Percentiles rank a stretch among this genome's conserved stretches.
phyloP scores from a whole-genome alignment of 2,329 filamentous ascomycete species.

The Diaporthe humulicola region DNA sequence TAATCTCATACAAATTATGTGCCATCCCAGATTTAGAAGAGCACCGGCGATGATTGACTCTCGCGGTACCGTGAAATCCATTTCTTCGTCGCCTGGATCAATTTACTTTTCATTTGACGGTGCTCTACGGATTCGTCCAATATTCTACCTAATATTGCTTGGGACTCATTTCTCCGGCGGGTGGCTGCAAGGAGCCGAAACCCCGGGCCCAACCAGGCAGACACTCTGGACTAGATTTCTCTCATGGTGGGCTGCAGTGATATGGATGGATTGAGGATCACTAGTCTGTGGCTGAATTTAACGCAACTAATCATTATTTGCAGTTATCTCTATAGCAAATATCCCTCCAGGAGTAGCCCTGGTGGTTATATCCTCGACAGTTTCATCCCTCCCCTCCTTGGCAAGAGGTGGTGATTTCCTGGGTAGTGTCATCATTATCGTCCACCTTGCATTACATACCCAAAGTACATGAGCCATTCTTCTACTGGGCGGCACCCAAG shows the following conservation, averaged over 20 bases:
- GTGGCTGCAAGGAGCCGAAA: not conserved
- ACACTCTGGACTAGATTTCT: not conserved
- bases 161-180: not conserved
- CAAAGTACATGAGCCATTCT: not conserved
- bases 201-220: not conserved
- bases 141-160: not conserved
- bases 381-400: not conserved
- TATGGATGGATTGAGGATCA: not conserved
- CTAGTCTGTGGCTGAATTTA: not conserved
- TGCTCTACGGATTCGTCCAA: not conserved
- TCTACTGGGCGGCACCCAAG: not conserved
- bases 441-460: not conserved
- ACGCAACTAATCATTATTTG: not conserved
- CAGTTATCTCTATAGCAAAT: not conserved
- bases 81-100: not conserved
- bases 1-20: not conserved
- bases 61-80: not conserved
- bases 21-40: not conserved
- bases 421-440: slow-evolving; percentile 24
- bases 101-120: not conserved
- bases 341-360: not conserved
- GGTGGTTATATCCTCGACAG: not conserved
- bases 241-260: not conserved
- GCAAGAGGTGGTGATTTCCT: slow-evolving; percentile 16
- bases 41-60: no score